Evolutionary conservation across 169 alveolate species (phyloP), one percentile per base, ranked within the genome.

Genomic region (Plasmodium relictum): DNA sequence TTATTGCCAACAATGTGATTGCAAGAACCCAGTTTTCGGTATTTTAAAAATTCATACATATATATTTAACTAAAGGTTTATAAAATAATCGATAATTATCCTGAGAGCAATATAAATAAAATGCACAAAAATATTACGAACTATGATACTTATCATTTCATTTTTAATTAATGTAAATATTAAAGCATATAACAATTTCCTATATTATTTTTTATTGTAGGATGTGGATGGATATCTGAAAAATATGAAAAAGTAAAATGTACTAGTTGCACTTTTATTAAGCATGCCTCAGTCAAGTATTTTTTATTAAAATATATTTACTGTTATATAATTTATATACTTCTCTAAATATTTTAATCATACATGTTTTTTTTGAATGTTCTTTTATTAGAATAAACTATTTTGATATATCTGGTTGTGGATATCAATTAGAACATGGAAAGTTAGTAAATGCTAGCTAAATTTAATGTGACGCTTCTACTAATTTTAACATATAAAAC

Each of bases 221-320:
- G 89, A 1, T 65, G 89, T 65, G 89, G 89, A 5, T 78, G 89
- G 89, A 56, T 78, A 16, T 78, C 73, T 26, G 78, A 78, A 68
- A 78, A 66, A 44, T 78, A 63, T 44, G 89, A 59, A 42, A 58
- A 78, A 66, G 78, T 78, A 22, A 78, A 44, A 12, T 78, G 89
- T 69, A 78, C 89, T 18, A 78, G 89, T 18, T 78, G 89, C 31
- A 9, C 65, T 6, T 78, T 78, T 45, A 63, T 78, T 20, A 78
- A 78, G 9, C 89, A 78, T 48, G 89, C 70, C 56, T 63, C 74
- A n/a, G 54, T 16, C 58, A 78, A n/a, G 89, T 78, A 74, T 74
- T 16, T 62, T 41, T 45, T 42, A 73, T 22, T 41, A 6, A 42
- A 22, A 56, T 26, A 37, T n/a, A 10, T 65, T 12, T n/a, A 31